Base-by-base conservation (phyloP, 192 early-diverging fungal species). In the Backusella parvicylindrica region DNA sequence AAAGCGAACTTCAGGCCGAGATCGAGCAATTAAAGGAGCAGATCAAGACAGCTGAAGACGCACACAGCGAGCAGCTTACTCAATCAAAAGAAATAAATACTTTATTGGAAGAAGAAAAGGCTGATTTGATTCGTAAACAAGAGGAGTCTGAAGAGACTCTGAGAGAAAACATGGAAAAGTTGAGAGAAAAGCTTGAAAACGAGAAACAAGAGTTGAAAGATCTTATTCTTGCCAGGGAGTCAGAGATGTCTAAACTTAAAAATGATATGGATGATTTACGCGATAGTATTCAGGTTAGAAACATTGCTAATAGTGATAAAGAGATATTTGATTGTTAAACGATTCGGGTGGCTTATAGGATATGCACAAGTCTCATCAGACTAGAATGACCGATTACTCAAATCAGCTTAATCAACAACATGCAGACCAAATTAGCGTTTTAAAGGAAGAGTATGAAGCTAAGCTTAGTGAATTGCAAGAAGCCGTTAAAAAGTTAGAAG, bases 341-440 rank as follows among this genome's bases (percentile, higher is more conserved):
- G 47, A 32, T 31, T 15, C 13, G 35, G 18, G 33, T 50, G 41
- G 28, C 21, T 26, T 31, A 31, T 30, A 76, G 71, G 64, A 78
- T 16, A 78, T 73, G 77, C 77, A 78, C 43, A 72, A 78, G 66
- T 78, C 77, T 9, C 77, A 78, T 50, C 77, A 78, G 28, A 73
- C 47, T 9, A 72, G 77, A 47, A 36, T 78, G 38, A 78, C 77
- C 9, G 56, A 66, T 40, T 33, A 73, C 16, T 68, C 65, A 8
- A 72, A 78, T 32, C 70, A 78, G 23, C 23, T 78, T 12, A 49
- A 67, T n/a, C 43, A 72, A 4, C 64, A 73, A 33, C 71, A 73
- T 60, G 7, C 21, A 26, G 71, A 78, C 15, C 74, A 75, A 21
- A 21, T 75, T n/a, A 40, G 5, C 13, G 43, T 35, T 23, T 66